Evolutionary conservation across 2,329 filamentous ascomycete genomes (phyloP).

Genomic region (Fusarium oxysporum): DNA sequence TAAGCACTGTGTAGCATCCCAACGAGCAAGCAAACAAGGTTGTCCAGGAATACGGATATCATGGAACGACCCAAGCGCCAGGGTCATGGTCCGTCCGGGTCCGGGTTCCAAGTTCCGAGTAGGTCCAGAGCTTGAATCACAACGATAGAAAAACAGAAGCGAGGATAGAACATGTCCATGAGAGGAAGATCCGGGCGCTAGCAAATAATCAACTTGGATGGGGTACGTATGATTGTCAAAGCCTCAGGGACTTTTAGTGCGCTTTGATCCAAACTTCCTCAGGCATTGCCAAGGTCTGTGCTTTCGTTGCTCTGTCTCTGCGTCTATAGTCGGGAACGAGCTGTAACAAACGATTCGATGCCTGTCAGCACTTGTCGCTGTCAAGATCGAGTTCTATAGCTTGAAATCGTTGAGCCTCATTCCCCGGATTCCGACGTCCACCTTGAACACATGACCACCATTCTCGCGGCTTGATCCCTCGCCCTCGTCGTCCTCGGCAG

Average conservation of each 20-base stretch:
- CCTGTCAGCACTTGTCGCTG: neutral
- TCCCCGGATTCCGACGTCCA: slow-evolving; percentile 80
- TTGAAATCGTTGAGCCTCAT: slow-evolving; percentile 73
- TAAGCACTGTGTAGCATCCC: slow-evolving; percentile 31
- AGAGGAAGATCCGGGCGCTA: slow-evolving; percentile 3
- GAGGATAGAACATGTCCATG: neutral
- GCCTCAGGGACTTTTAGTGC: slow-evolving; percentile 7
- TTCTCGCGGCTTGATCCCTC: slow-evolving; percentile 71
- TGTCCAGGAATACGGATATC: neutral
- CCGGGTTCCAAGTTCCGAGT: slow-evolving; percentile 1
- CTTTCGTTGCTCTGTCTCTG: slow-evolving; percentile 8
- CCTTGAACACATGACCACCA: slow-evolving; percentile 78
- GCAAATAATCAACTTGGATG: slow-evolving; percentile 3
- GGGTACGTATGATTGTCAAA: slow-evolving; percentile 6
- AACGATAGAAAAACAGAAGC: slow-evolving; percentile 11
- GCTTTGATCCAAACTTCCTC: slow-evolving; percentile 4
- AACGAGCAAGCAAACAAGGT: slow-evolving; percentile 14
- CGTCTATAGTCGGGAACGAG: slow-evolving; percentile 4
- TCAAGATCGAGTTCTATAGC: slow-evolving; percentile 48
- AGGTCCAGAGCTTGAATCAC: slow-evolving; percentile 6
- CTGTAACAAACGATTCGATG: neutral
- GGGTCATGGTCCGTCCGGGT: slow-evolving; percentile 25
- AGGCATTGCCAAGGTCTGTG: slow-evolving; percentile 28
- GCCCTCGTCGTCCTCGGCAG: slow-evolving; percentile 75
- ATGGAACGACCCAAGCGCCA: slow-evolving; percentile 24